phyloP scores from a whole-genome alignment of 768 basidiomycete species.

The Solioccasus polychromus region DNA sequence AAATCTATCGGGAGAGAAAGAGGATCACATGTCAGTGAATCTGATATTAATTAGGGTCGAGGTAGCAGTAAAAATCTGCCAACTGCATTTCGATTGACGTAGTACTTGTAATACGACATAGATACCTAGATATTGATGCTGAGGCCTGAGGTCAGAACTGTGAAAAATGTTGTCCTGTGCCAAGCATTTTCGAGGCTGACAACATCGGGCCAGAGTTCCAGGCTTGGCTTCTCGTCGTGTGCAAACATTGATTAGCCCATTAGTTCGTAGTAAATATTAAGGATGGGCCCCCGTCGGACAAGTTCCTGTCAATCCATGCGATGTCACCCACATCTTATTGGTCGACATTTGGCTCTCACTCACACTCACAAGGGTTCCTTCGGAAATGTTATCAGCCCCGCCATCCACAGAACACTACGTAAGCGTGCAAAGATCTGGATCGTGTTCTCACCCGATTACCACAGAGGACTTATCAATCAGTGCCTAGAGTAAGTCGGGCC shows the following conservation, averaged over 20 bases:
- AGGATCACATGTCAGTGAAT: too few relatives aligned
- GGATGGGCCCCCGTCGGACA: conserved; percentile 75
- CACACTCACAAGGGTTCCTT: conserved; percentile 23
- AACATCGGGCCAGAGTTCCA: conserved; percentile 89
- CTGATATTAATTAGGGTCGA: too few relatives aligned
- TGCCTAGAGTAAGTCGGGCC: not conserved
- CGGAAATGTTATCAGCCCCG: conserved; percentile 23
- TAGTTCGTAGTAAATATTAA: conserved; percentile 74
- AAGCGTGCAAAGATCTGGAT: too few relatives aligned
- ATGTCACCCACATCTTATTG: conserved; percentile 66
- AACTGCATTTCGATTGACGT: too few relatives aligned
- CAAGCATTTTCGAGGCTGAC: conserved; percentile 83
- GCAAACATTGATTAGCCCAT: not conserved
- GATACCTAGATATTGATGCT: too few relatives aligned
- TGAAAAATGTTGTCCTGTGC: conserved; percentile 77
- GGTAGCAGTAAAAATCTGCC: too few relatives aligned
- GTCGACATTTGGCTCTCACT: conserved; percentile 52
- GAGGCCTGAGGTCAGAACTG: too few relatives aligned
- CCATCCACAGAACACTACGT: too few relatives aligned
- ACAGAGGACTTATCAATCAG: too few relatives aligned
- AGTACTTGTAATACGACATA: too few relatives aligned
- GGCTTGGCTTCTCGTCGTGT: conserved; percentile 40
- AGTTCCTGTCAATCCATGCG: conserved; percentile 77
- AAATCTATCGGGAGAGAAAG: too few relatives aligned
- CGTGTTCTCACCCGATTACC: too few relatives aligned